These are phyloP conservation scores for Polygonum maritimum DNA, from an alignment of 148 eudicot species.

Conservation along the genomic window DNA sequence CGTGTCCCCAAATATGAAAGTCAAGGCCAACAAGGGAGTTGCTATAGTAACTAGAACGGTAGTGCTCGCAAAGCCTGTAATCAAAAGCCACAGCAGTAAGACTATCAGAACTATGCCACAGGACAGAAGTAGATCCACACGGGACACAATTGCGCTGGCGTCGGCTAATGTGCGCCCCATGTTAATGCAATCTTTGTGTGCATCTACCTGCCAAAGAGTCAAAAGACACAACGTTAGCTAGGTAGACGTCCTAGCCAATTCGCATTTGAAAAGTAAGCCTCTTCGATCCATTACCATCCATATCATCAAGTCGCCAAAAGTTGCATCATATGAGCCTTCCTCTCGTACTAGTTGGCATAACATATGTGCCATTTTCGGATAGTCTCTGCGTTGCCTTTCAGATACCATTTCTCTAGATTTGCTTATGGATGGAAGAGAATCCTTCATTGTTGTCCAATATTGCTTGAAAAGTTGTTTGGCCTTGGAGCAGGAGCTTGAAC, in stretches of 20 bases:
- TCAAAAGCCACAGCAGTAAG: background rate
- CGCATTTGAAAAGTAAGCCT: too few species aligned
- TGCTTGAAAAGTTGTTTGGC: too few species aligned
- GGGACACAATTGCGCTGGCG: background rate
- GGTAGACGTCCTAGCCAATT: too few species aligned
- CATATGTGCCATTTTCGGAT: background rate
- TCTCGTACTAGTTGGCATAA: background rate
- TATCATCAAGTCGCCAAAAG: too few species aligned
- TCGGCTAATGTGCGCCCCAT: background rate
- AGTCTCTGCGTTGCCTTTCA: too few species aligned
- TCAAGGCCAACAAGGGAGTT: background rate
- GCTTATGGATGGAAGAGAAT: too few species aligned
- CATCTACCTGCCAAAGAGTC: too few species aligned
- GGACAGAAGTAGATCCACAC: background rate
- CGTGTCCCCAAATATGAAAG: background rate
- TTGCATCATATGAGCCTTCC: background rate
- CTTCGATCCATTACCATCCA: too few species aligned
- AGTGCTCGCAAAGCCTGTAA: background rate
- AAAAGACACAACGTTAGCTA: too few species aligned
- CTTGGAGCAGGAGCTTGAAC: too few species aligned
- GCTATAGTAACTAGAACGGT: background rate
- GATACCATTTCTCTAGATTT: too few species aligned
- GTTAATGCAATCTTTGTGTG: background rate
- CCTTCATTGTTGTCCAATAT: too few species aligned
- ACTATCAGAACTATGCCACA: background rate